Base-by-base conservation (phyloP, 1,284 basidiomycete species). In the Boletus semigastroideus region DNA sequence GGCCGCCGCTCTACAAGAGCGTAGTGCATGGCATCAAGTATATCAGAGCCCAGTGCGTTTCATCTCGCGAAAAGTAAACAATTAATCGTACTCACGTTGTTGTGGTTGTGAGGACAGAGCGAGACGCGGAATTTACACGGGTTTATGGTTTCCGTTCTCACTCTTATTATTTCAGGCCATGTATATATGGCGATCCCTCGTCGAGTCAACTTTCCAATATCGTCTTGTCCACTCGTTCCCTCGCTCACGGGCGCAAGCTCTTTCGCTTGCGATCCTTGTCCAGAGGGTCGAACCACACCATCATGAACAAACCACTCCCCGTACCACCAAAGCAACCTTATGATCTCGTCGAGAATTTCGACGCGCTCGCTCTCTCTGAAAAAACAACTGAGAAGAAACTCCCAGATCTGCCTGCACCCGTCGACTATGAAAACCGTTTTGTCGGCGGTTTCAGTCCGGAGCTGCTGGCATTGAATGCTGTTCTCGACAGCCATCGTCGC, bases 21-120 rank as follows among this genome's bases (percentile, higher is more conserved):
- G 84, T 89, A 84, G 73, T 87, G 88, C 88, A 73, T 85, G 61
- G 74, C 89, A 84, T 84, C 87, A 76, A 66, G 49, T 39, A 54
- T 51, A 48, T 90, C 89, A 87, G 87, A 91, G 88, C 88, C 89
- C 88, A 91, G 88, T 91, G 89, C 89, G 73, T 80, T 89, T 90
- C 89, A 83, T 91, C 88, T 50, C 53, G 42, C 14, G 22, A 48
- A 27, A 14, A 16, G 13, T 6, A 31, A 31, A 34, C 7, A 3
- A 34, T n/a, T 1, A 9, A 34, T 1, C 17, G 17, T 38, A 19
- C 37, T 38, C 37, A 20, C 36, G 11, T 14, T 16, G 33, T 34
- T n/a, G n/a, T n/a, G n/a, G n/a, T n/a, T n/a, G n/a, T n/a, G n/a
- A 6, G 13, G 17, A 19, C 19, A 19, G 17, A 7, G 17, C 5